Percentiles rank a stretch among this genome's conserved stretches.
phyloP scores from a whole-genome alignment of 106 monocot genomes.

The Amphibolis antarctica region DNA sequence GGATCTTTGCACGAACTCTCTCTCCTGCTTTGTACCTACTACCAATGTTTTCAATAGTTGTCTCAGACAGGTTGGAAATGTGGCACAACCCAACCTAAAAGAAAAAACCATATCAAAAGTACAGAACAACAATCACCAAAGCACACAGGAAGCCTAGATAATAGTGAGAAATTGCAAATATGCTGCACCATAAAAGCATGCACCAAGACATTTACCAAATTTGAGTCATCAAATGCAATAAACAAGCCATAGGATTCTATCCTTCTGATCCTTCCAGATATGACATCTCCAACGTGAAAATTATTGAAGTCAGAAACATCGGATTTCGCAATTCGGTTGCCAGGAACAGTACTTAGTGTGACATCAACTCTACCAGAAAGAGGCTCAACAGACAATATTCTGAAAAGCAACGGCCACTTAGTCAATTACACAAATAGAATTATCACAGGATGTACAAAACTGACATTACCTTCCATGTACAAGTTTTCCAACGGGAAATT shows the following conservation, averaged over 20 bases:
- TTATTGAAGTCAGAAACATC: slow-evolving; percentile 17
- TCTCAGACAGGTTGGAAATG: slow-evolving; percentile 69
- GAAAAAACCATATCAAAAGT: not conserved
- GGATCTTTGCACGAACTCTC: slow-evolving; percentile 50
- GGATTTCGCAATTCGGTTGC: slow-evolving; percentile 21
- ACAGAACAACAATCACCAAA: no score
- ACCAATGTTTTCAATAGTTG: slow-evolving; percentile 42
- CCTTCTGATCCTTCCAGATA: slow-evolving; percentile 60
- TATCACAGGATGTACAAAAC: no score
- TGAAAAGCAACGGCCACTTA: slow-evolving; percentile 6
- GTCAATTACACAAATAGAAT: not conserved
- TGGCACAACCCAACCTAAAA: slow-evolving; percentile 93
- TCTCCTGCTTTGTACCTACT: slow-evolving; percentile 45
- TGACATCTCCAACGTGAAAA: slow-evolving; percentile 62
- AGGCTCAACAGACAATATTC: slow-evolving; percentile 66
- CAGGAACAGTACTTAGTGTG: slow-evolving; percentile 38
- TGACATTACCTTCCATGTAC: slow-evolving; percentile 49
- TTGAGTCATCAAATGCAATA: slow-evolving; percentile 49
- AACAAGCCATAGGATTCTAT: slow-evolving; percentile 75
- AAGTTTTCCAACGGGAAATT: slow-evolving; percentile 72
- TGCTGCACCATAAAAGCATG: not conserved
- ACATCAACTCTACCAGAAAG: slow-evolving; percentile 67
- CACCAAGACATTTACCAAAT: slow-evolving; percentile 32
- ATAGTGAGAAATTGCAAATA: not conserved
- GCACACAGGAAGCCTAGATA: no score